These are phyloP conservation scores for Beauveria pseudobassiana DNA, from an alignment of 2,329 filamentous ascomycete species.

Conservation along the genomic window DNA sequence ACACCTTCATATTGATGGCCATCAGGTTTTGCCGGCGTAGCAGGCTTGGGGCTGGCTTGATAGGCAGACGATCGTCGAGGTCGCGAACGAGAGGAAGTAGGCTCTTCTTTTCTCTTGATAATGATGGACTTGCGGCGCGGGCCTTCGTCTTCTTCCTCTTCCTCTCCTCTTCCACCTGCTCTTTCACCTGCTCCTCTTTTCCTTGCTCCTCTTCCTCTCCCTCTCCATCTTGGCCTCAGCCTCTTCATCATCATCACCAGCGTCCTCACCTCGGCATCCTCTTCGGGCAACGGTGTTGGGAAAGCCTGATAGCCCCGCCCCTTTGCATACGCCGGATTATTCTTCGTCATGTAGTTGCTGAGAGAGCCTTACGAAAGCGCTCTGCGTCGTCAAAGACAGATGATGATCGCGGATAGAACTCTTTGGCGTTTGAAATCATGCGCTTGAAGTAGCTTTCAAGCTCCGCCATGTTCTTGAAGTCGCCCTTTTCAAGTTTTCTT, in stretches of 20 bases:
- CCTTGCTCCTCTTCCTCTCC: constrained; percentile 22
- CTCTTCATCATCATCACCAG: constrained; percentile 18
- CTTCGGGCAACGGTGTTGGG: constrained; percentile 64
- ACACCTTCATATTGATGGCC: constrained; percentile 44
- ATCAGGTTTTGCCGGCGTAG: constrained; percentile 37
- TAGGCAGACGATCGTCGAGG: constrained; percentile 26
- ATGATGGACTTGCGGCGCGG: constrained; percentile 25
- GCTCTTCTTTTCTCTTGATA: constrained; percentile 23
- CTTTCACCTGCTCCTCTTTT: constrained; percentile 18
- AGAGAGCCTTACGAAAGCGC: constrained; percentile 77
- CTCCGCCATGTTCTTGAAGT: constrained; percentile 63
- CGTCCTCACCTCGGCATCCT: constrained; percentile 25
- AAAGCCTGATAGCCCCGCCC: constrained; percentile 60
- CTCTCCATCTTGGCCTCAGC: constrained; percentile 18
- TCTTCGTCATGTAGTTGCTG: constrained; percentile 80
- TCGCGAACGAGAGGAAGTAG: constrained; percentile 24
- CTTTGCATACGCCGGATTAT: constrained; percentile 76
- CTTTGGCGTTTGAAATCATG: constrained; percentile 81
- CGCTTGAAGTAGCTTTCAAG: constrained; percentile 83
- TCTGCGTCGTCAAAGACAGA: constrained; percentile 77
- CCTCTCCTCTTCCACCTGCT: constrained; percentile 23
- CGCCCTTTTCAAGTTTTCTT: constrained; percentile 59
- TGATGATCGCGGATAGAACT: constrained; percentile 69
- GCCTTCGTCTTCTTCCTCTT: constrained; percentile 23
- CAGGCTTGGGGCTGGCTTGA: constrained; percentile 27